Percentiles rank a stretch among this genome's conserved stretches.
Conservation (phyloP, 2,329 filamentous ascomycete genomes). For the Apiospora saccharicola region DNA sequence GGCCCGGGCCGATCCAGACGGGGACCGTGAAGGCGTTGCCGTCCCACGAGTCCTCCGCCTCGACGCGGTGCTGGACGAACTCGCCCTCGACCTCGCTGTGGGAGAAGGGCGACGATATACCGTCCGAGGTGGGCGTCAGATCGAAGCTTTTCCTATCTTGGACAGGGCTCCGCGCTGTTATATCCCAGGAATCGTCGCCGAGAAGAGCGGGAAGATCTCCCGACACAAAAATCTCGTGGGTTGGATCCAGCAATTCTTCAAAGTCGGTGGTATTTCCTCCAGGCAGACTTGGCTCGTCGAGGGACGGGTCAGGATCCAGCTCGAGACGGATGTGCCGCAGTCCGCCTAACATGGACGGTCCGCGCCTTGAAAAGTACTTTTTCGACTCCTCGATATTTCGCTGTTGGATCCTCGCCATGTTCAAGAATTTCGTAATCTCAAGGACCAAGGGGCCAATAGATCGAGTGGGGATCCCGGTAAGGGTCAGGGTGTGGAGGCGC, state of each 20-base stretch:
- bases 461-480: slow-evolving; percentile 62
- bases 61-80: slow-evolving; percentile 37
- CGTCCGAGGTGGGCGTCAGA: background rate
- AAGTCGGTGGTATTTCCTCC: slow-evolving; percentile 48
- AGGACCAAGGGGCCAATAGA: slow-evolving; percentile 58
- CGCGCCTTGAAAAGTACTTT: slow-evolving; percentile 40
- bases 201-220: slow-evolving; percentile 50
- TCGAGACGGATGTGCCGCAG: slow-evolving; percentile 63
- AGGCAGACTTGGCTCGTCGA: slow-evolving; percentile 43
- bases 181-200: slow-evolving; percentile 37
- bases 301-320: slow-evolving; percentile 54
- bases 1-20: slow-evolving; percentile 56
- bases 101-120: background rate
- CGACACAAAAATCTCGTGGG: slow-evolving; percentile 46
- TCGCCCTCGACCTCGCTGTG: slow-evolving; percentile 36
- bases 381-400: slow-evolving; percentile 47
- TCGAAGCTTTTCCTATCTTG: background rate
- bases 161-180: slow-evolving; percentile 29
- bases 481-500: slow-evolving; percentile 58
- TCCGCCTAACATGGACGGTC: slow-evolving; percentile 55
- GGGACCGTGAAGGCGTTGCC: slow-evolving; percentile 40
- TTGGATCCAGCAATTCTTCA: slow-evolving; percentile 50
- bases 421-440: slow-evolving; percentile 57
- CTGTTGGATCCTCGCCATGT: slow-evolving; percentile 57
- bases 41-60: slow-evolving; percentile 39